A percentile compares a stretch with the other conserved stretches of the same genome.
Conservation (phyloP, 2,329 filamentous ascomycete species). For the Aureobasidium vineae region DNA sequence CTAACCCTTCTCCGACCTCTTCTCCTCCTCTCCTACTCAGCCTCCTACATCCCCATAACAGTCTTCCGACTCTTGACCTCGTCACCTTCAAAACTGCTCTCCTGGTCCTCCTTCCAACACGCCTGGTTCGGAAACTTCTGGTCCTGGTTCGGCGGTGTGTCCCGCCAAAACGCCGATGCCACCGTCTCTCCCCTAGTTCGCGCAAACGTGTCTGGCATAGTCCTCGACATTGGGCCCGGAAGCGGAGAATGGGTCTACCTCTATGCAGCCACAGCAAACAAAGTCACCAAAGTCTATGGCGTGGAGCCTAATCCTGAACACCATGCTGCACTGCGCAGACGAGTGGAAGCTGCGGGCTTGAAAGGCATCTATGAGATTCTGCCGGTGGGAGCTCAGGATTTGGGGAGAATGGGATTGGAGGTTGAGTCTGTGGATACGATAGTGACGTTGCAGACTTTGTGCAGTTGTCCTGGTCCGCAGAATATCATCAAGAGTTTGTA, state of each 20-base stretch:
- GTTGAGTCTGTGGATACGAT: constrained; percentile 57
- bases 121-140: constrained; percentile 64
- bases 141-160: constrained; percentile 53
- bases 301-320: constrained; percentile 62
- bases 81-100: constrained; percentile 33
- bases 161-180: constrained; percentile 45
- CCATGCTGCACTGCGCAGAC: constrained; percentile 49
- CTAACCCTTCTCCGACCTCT: constrained; percentile 38
- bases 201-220: constrained; percentile 49
- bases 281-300: constrained; percentile 54
- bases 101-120: constrained; percentile 38
- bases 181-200: constrained; percentile 57
- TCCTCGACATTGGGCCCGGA: constrained; percentile 63
- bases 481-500: constrained; percentile 57
- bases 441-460: constrained; percentile 61
- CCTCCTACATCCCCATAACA: constrained; percentile 54
- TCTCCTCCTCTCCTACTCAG: constrained; percentile 52
- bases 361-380: constrained; percentile 60
- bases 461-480: constrained; percentile 61
- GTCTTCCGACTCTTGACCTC: constrained; percentile 43
- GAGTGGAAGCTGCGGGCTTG: constrained; percentile 54
- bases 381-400: constrained; percentile 61
- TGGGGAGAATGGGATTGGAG: constrained; percentile 49
- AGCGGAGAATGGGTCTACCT: constrained; percentile 60
- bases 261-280: constrained; percentile 42